Percentiles rank a stretch among this genome's conserved stretches.
Conservation (phyloP, 305 asterid genomes). For the Solanum hybrid region DNA sequence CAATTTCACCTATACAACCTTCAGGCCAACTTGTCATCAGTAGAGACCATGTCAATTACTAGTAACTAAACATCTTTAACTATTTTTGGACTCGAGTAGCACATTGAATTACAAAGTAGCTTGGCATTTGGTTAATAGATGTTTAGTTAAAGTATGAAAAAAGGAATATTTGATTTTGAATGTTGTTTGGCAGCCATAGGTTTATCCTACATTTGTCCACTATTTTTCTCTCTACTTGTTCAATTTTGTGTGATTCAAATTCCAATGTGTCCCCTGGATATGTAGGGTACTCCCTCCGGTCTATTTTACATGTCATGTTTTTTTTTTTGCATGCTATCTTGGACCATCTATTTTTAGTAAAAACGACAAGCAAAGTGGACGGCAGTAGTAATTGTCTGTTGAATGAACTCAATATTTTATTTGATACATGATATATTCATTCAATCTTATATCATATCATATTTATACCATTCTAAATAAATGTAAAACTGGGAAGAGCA, state of each 20-base stretch:
- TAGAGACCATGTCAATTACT: background rate
- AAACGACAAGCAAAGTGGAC: background rate
- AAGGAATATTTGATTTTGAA: background rate
- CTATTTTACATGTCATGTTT: background rate
- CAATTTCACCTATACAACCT: constrained; percentile 48
- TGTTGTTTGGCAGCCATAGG: background rate
- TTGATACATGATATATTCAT: background rate
- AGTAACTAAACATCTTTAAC: background rate
- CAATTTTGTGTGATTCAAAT: background rate
- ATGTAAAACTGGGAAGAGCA: background rate
- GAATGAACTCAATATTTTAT: background rate
- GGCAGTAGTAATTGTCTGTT: background rate
- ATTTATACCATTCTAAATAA: background rate
- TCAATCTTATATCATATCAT: background rate
- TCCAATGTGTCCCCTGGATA: background rate
- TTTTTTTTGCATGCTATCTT: background rate
- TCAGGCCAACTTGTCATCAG: constrained; percentile 11
- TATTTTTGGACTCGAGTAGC: background rate
- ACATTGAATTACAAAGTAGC: background rate
- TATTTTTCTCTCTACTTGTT: background rate
- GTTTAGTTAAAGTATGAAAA: background rate
- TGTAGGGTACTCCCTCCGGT: background rate
- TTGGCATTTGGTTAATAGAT: background rate
- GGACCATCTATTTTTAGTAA: background rate
- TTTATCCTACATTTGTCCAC: background rate